Base-by-base conservation (phyloP, 2,329 filamentous ascomycete genomes). In the Verticillium nonalfalfae region DNA sequence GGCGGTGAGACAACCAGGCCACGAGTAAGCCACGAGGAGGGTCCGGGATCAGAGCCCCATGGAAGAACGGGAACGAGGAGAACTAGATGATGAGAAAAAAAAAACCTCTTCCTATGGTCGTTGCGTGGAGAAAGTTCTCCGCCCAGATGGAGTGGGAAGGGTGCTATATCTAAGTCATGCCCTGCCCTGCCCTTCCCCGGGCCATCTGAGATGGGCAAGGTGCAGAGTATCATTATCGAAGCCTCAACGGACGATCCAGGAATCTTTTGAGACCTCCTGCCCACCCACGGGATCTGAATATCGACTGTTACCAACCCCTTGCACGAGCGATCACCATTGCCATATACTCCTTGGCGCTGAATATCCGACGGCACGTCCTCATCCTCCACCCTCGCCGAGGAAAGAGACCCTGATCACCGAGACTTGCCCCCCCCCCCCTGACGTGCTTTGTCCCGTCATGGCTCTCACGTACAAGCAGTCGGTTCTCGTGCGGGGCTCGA, bases 401-500 rank as follows among this genome's bases (percentile, higher is more conserved):
- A n/a, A n/a, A 18, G 21, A 21, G n/a, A 52, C 15, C 18, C 45
- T 10, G 39, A 21, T 21, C n/a, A 10, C 45, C 45, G 26, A 52
- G 18, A 10, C 18, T 52, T 4, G 26, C 26, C 26, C 26, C 26
- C 4, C 26, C 4, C 4, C 26, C 45, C 11, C 1, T 21, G 18
- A 21, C 45, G 15, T 52, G 18, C 13, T 18, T 10, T 9, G 21
- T 18, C 13, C 13, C 54, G 7, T 35, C 67, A 76, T 76, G 74
- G 69, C 73, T 36, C 75, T 85, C 65, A 79, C 78, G 56, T 77
- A 78, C 66, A 74, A 79, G 57, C 88, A 93, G 75, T 79, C 83
- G 61, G 76, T 81, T 59, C 81, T 89, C 69, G 86, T 93, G 74
- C 88, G 86, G 73, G 81, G 86, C 59, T 92, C 90, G 6, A 84